Evolutionary conservation across 1,284 basidiomycete species (phyloP).

Genomic region (Ustilago trichophora): DNA sequence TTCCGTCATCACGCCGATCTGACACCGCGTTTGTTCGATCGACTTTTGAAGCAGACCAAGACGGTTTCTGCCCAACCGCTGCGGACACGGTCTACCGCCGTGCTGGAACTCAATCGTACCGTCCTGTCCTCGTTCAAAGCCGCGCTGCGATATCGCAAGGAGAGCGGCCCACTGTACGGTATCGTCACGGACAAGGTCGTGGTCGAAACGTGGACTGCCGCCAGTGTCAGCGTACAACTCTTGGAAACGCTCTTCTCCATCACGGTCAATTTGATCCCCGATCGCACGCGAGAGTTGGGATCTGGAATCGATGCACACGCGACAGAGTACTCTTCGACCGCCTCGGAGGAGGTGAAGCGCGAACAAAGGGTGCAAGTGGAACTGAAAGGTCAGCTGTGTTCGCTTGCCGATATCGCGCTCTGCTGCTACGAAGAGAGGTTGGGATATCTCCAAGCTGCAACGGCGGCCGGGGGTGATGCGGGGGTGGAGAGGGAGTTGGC

Average conservation of each 20-base stretch:
- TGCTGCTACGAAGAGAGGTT: conserved; percentile 67
- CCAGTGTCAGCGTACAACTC: conserved; percentile 75
- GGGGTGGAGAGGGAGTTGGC: conserved; percentile 70
- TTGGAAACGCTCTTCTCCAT: conserved; percentile 78
- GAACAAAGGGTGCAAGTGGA: conserved; percentile 61
- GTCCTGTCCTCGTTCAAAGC: conserved; percentile 76
- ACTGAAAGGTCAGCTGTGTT: conserved; percentile 75
- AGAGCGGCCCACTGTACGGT: conserved; percentile 79
- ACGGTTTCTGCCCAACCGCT: conserved; percentile 19
- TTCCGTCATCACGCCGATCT: conserved; percentile 77
- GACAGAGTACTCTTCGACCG: conserved; percentile 41
- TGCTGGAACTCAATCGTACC: conserved; percentile 76
- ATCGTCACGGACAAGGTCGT: conserved; percentile 71
- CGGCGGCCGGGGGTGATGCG: neutral
- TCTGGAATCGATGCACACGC: conserved; percentile 67
- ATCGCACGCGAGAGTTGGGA: conserved; percentile 70
- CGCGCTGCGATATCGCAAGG: conserved; percentile 77
- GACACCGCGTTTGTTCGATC: conserved; percentile 28
- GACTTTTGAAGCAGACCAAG: conserved; percentile 30
- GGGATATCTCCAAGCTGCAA: conserved; percentile 61
- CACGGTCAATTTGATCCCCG: conserved; percentile 71
- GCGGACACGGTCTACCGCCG: conserved; percentile 13
- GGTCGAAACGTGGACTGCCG: conserved; percentile 87
- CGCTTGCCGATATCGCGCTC: conserved; percentile 70
- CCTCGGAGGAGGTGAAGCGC: conserved; percentile 55